Evolutionary conservation across 768 basidiomycete genomes (phyloP).

Genomic region (Mycena indigotica): DNA sequence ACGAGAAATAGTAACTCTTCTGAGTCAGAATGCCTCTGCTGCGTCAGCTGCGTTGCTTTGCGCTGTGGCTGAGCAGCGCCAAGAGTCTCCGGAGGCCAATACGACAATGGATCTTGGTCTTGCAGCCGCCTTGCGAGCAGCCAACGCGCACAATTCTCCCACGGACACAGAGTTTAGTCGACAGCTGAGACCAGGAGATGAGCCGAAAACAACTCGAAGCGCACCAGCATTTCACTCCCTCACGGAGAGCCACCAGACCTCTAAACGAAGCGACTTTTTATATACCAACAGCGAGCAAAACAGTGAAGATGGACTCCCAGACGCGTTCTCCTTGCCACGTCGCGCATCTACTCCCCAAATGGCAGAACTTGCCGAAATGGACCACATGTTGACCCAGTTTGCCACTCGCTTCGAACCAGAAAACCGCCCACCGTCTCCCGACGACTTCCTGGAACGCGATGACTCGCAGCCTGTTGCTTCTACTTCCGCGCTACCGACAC

Average conservation of each 20-base stretch:
- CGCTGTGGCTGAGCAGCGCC: conserved; percentile 71
- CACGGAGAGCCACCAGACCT: conserved; percentile 52
- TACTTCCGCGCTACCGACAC: conserved; percentile 43
- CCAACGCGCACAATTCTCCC: conserved; percentile 59
- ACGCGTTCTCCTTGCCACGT: conserved; percentile 36
- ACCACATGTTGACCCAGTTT: conserved; percentile 75
- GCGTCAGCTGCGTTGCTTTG: conserved; percentile 64
- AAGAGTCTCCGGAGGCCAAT: conserved; percentile 50
- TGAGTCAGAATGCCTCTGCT: conserved; percentile 75
- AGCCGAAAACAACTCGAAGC: conserved; percentile 60
- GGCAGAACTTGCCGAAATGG: conserved; percentile 70
- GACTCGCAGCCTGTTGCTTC: conserved; percentile 50
- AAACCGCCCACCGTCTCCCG: conserved; percentile 38
- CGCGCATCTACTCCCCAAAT: conserved; percentile 46
- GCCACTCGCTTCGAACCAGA: conserved; percentile 67
- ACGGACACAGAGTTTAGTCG: conserved; percentile 48
- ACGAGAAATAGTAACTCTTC: conserved; percentile 72
- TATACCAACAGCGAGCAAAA: conserved; percentile 53
- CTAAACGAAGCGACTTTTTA: conserved; percentile 58
- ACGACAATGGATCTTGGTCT: conserved; percentile 40
- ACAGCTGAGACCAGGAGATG: conserved; percentile 47
- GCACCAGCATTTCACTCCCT: conserved; percentile 81
- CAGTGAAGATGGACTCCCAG: conserved; percentile 39
- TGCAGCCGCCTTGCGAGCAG: conserved; percentile 80
- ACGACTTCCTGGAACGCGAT: conserved; percentile 40